Percentiles rank a stretch among this genome's conserved stretches.
Conservation (phyloP, 108 stramenopile species). For the Cyclotella cryptica region DNA sequence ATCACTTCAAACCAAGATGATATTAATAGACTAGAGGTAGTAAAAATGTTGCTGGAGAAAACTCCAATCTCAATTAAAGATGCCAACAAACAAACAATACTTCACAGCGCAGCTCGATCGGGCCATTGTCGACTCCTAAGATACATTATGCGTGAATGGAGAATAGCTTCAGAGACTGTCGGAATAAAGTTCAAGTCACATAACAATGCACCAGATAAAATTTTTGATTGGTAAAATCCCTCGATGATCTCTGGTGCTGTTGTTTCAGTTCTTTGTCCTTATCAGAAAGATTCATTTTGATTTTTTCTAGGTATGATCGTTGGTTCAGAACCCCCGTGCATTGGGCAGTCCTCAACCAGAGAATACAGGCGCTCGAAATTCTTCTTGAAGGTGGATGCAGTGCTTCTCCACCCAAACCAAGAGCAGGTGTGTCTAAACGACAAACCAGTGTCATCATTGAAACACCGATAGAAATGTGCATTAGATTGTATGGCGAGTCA, state of each 20-base stretch:
- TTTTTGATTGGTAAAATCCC: slow-evolving; percentile 60
- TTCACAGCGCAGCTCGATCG: slow-evolving; percentile 81
- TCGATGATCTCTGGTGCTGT: not conserved
- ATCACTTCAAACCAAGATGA: slow-evolving; percentile 52
- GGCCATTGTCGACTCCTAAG: slow-evolving; percentile 63
- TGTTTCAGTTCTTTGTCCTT: not conserved
- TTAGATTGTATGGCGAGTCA: slow-evolving; percentile 61
- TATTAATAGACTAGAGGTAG: slow-evolving; percentile 58
- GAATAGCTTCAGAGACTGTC: slow-evolving; percentile 23
- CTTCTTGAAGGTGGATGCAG: slow-evolving; percentile 70
- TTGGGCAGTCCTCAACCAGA: slow-evolving; percentile 86
- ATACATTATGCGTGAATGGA: slow-evolving; percentile 60
- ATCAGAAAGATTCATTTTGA: not conserved
- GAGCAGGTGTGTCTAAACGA: slow-evolving; percentile 40
- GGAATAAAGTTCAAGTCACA: slow-evolving; percentile 42
- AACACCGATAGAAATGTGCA: slow-evolving; percentile 76
- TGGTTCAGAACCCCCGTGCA: slow-evolving; percentile 86
- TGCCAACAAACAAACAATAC: slow-evolving; percentile 81
- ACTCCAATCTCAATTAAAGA: slow-evolving; percentile 78
- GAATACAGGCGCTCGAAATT: slow-evolving; percentile 60
- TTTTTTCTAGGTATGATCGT: slow-evolving; percentile 27
- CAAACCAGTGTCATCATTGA: slow-evolving; percentile 67
- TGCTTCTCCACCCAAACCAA: slow-evolving; percentile 65
- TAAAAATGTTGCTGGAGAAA: slow-evolving; percentile 57
- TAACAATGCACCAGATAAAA: slow-evolving; percentile 33